phyloP scores from a whole-genome alignment of 1,284 basidiomycete genomes.

The Cryptococcus sp. region DNA sequence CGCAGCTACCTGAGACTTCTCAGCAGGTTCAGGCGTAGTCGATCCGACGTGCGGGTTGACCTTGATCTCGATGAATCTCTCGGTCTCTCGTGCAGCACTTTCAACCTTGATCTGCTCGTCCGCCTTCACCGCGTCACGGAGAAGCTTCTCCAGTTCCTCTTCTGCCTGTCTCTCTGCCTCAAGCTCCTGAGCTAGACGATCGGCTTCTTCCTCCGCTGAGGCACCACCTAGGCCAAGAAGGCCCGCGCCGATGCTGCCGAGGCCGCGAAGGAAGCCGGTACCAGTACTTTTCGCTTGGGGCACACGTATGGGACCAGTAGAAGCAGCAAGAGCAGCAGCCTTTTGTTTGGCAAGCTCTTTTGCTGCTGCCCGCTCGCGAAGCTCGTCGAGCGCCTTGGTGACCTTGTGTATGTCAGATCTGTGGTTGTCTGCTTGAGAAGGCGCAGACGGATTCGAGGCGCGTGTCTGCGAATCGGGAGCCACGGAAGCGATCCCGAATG shows the following conservation, averaged over 20 bases:
- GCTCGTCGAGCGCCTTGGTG: constrained; percentile 42
- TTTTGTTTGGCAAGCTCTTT: constrained; percentile 37
- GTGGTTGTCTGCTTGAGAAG: constrained; percentile 10
- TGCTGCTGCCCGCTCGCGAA: constrained; percentile 39
- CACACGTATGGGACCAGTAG: constrained; percentile 4
- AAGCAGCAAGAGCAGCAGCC: constrained; percentile 15
- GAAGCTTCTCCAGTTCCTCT: constrained; percentile 33
- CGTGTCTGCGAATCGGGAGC: constrained; percentile 9
- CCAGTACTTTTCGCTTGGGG: constrained; percentile 27
- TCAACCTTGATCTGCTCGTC: too few relatives aligned
- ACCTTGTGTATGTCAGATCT: constrained; percentile 38
- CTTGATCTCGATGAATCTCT: not conserved
- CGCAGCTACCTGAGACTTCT: not conserved
- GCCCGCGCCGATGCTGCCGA: constrained; percentile 34
- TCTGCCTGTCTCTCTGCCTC: constrained; percentile 36
- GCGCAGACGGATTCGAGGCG: constrained; percentile 6
- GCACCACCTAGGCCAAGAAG: constrained; percentile 28
- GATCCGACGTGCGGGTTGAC: constrained; percentile 9
- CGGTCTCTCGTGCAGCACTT: too few relatives aligned
- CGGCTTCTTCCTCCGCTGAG: constrained; percentile 28
- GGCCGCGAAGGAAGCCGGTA: constrained; percentile 42
- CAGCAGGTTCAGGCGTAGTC: constrained; percentile 14
- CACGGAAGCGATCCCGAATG: constrained; percentile 7
- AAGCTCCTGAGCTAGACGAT: constrained; percentile 24
- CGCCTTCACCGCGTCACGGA: constrained; percentile 19